Base-by-base conservation (phyloP, 2,329 filamentous ascomycete species). In the Beauveria rudraprayagi region DNA sequence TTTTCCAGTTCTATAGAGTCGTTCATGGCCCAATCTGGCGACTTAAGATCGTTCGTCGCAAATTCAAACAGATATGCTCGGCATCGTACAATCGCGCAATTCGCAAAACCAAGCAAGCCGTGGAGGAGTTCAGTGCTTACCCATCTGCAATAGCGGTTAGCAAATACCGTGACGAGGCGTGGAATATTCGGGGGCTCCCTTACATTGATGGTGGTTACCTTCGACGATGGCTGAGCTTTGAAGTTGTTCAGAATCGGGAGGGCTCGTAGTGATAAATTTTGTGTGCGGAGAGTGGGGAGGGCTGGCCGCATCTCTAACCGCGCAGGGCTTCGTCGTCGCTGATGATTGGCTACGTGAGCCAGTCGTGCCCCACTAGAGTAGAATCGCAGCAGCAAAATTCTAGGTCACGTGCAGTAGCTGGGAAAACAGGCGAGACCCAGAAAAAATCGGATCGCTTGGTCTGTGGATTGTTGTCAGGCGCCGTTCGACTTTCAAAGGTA, bases 111-210 rank as follows among this genome's bases (percentile, higher is more conserved):
- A 40, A 58, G 37, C 59, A 26, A 47, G 37, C 54, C 44, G 62
- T 44, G 65, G 64, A 61, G 63, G 65, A 62, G 66, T 63, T 63
- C 62, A 63, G 63, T 55, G 72, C 83, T 85, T 85, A 86, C 83
- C 83, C 83, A 85, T 86, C 83, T 85, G 73, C 66, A 65, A 65
- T 61, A 47, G 65, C 67, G 66, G 73, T 81, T 71, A 81, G 77
- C 71, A 67, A 60, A 62, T 62, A 22, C 22, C 61, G 37, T 62
- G 37, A 48, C 14, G 34, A 62, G 67, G 65, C 57, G 65, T 63
- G 41, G 46, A n/a, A 54, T 58, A 65, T 79, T 30, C 16, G 34
- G 3, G 22, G 34, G 44, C 17, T 61, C 55, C 30, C 80, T 75
- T 77, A 82, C 79, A 76, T 71, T 81, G 77, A 77, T 73, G 70